Evolutionary conservation across 2,329 filamentous ascomycete species (phyloP).

Genomic region (Botrytis tulipae): DNA sequence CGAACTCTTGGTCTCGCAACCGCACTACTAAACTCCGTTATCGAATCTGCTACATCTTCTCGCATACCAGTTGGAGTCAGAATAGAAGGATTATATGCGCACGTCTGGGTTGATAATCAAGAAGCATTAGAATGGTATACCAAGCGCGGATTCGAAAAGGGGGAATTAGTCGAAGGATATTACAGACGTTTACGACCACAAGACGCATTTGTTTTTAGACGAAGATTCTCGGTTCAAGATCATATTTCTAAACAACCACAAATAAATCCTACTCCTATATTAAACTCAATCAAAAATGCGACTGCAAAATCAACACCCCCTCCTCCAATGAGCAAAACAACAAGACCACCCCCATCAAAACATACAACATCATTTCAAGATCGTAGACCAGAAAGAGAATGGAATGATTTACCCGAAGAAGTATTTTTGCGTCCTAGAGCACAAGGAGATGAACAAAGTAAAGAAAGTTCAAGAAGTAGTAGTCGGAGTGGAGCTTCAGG

Average conservation of each 20-base stretch:
- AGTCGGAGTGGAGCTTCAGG: slow-evolving; percentile 44
- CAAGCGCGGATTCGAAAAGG: slow-evolving; percentile 54
- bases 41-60: slow-evolving; percentile 21
- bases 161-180: slow-evolving; percentile 51
- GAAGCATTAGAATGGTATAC: slow-evolving; percentile 63
- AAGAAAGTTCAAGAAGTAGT: slow-evolving; percentile 55
- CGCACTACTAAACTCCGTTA: slow-evolving; percentile 48
- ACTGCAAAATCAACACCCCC: slow-evolving; percentile 36
- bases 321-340: slow-evolving; percentile 16
- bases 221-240: slow-evolving; percentile 39
- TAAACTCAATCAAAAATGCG: slow-evolving; percentile 55
- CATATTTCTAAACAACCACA: slow-evolving; percentile 25
- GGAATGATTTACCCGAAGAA: slow-evolving; percentile 64
- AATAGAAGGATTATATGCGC: slow-evolving; percentile 55
- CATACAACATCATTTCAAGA: slow-evolving; percentile 55
- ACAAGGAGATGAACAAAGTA: slow-evolving; percentile 32
- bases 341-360: not conserved
- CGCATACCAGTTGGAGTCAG: slow-evolving; percentile 21
- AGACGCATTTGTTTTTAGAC: slow-evolving; percentile 59
- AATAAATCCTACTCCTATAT: slow-evolving; percentile 49
- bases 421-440: slow-evolving; percentile 43
- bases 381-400: slow-evolving; percentile 57
- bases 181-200: slow-evolving; percentile 61
- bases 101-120: slow-evolving; percentile 67
- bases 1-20: slow-evolving; percentile 57